Evolutionary conservation across 2,329 filamentous ascomycete genomes (phyloP).

Genomic region (Coleophoma eucalyptorum): DNA sequence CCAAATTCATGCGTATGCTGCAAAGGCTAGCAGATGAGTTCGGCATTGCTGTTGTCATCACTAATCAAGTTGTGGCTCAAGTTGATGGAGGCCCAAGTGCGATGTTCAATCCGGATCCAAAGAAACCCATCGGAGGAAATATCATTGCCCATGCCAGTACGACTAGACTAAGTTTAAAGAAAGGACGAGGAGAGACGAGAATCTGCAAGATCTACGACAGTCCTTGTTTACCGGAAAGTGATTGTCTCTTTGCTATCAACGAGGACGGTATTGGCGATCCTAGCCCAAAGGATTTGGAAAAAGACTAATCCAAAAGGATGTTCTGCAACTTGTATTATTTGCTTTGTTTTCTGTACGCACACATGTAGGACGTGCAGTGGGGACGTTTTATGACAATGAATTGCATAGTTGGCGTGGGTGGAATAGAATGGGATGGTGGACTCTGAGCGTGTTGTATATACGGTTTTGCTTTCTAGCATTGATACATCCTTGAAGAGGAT

Average conservation of each 20-base stretch:
- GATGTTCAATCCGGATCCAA: conserved; percentile 99
- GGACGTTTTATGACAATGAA: conserved; percentile 2
- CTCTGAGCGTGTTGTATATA: conserved; percentile 9
- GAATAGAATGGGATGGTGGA: conserved; percentile 1
- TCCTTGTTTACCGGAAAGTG: conserved; percentile 92
- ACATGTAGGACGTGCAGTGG: not conserved
- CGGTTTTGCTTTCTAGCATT: not conserved
- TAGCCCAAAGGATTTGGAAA: conserved; percentile 91
- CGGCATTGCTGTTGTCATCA: conserved; percentile 96
- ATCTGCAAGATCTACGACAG: conserved; percentile 99
- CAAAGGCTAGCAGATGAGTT: conserved; percentile 80
- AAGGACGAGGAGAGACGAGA: conserved; percentile 90
- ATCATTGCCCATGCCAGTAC: conserved; percentile 98
- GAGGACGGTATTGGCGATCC: conserved; percentile 97
- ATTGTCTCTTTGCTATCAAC: conserved; percentile 94
- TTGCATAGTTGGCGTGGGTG: conserved; percentile 14
- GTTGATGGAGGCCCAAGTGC: conserved; percentile 93
- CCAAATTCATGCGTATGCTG: conserved; percentile 83
- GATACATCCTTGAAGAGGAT: not conserved
- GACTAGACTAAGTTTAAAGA: conserved; percentile 90
- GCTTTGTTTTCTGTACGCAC: no score
- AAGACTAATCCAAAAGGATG: conserved; percentile 43
- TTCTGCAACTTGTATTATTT: no score
- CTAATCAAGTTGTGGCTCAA: conserved; percentile 97
- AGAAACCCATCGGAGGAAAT: conserved; percentile 98